phyloP scores from a whole-genome alignment of 192 early-diverging fungal species.

The Anaeromyces robustus region DNA sequence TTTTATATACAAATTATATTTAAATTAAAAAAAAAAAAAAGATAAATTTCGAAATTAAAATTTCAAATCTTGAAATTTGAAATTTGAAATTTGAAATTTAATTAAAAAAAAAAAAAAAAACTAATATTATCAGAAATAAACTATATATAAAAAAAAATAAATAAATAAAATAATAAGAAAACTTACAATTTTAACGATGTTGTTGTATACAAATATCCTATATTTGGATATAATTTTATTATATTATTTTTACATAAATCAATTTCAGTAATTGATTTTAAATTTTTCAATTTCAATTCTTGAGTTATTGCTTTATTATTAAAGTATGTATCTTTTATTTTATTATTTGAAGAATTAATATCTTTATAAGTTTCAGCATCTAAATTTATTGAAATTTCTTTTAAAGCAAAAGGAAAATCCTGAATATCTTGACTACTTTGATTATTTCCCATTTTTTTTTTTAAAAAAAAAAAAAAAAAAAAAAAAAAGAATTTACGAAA shows the following conservation, averaged over 20 bases:
- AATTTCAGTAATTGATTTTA: not conserved
- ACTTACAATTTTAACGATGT: not conserved
- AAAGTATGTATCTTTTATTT: fast-evolving
- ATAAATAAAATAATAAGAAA: not conserved
- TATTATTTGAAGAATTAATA: not conserved
- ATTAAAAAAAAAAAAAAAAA: too few species aligned
- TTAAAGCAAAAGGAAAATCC: not conserved
- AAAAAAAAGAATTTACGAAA: too few species aligned
- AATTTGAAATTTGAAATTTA: too few species aligned
- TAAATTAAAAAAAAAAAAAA: too few species aligned
- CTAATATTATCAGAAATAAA: too few species aligned
- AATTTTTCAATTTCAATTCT: not conserved
- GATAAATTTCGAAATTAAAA: too few species aligned
- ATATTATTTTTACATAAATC: not conserved
- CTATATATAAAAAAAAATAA: not conserved
- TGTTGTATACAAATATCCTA: not conserved
- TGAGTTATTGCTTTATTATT: not conserved
- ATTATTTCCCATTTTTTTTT: not conserved
- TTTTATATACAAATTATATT: too few species aligned
- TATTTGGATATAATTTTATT: not conserved
- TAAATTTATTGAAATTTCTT: not conserved
- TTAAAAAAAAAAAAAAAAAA: too few species aligned
- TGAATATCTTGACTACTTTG: not conserved
- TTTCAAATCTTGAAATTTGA: too few species aligned
- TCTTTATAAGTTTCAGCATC: not conserved